Base-by-base conservation (phyloP, 352 stramenopile genomes). In the Phytophthora hybrid region DNA sequence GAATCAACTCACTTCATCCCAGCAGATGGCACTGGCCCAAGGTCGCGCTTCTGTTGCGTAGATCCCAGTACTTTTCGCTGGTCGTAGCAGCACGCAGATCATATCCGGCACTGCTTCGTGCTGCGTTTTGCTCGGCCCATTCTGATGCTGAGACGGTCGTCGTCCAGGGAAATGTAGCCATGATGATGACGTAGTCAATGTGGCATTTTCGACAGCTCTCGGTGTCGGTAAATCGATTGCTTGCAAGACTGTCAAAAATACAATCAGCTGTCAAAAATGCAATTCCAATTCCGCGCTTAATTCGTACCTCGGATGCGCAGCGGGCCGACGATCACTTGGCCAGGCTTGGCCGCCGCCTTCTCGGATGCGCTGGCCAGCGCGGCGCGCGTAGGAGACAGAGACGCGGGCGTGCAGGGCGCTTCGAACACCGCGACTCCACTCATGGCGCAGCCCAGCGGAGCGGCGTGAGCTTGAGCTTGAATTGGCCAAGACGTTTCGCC, bases 221-320 rank as follows among this genome's bases (percentile, higher is more conserved):
- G 74, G 71, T 44, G 81, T 65, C 23, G 86, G 82, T 18, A 90
- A 62, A 59, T 90, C 82, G n/a, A 84, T 87, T 14, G 78, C 77
- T 66, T 87, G 80, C 34, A 84, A 56, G 37, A 90, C 80, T 88
- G 54, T 66, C 18, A 34, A 76, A 26, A 62, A 66, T 46, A 8
- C 41, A 52, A 7, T 71, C 37, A 74, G 21, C 9, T 63, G 44
- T 55, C n/a, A 26, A 66, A 49, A 69, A 65, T 55, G 49, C 7
- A 31, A 10, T 23, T 9, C n/a, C 8, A 52, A n/a, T 16, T 18
- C 13, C 39, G 8, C 44, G 44, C 18, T 7, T 52, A 54, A 47
- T 47, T 73, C 69, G 26, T 46, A 89, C 85, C 80, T 85, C 81
- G 84, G 74, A 93, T 81, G 32, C 86, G 80, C 57, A 93, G 71